Evolutionary conservation across 2,329 filamentous ascomycete genomes (phyloP).

Genomic region (Cladophialophora psammophila): DNA sequence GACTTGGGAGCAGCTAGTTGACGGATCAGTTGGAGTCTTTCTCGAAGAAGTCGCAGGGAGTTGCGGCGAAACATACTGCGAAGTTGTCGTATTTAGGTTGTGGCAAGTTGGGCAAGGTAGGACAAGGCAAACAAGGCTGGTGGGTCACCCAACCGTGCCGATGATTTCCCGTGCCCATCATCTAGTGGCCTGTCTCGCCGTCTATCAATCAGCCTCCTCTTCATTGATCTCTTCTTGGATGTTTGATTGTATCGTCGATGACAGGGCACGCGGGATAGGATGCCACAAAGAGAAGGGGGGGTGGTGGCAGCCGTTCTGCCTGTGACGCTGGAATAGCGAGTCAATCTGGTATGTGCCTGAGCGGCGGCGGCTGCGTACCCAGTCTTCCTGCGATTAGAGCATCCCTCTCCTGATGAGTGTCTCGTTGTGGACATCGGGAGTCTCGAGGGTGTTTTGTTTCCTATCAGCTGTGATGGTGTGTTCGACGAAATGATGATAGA

Average conservation of each 20-base stretch:
- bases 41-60: no score
- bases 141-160: neutral
- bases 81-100: no score
- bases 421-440: neutral
- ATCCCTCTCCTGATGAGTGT: neutral
- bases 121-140: no score
- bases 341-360: neutral
- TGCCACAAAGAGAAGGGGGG: neutral
- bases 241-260: neutral
- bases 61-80: no score
- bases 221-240: neutral
- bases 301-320: neutral
- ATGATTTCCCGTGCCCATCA: neutral
- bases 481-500: neutral
- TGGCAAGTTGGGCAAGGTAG: no score
- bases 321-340: neutral
- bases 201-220: neutral
- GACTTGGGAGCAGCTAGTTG: no score
- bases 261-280: neutral
- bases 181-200: neutral
- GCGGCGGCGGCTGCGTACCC: neutral
- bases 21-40: no score
- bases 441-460: neutral
- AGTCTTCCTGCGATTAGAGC: neutral
- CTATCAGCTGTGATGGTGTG: neutral